These are phyloP conservation scores for Rutidosis leptorrhynchoides DNA, from an alignment of 129 eudicot genomes.

Conservation along the genomic window DNA sequence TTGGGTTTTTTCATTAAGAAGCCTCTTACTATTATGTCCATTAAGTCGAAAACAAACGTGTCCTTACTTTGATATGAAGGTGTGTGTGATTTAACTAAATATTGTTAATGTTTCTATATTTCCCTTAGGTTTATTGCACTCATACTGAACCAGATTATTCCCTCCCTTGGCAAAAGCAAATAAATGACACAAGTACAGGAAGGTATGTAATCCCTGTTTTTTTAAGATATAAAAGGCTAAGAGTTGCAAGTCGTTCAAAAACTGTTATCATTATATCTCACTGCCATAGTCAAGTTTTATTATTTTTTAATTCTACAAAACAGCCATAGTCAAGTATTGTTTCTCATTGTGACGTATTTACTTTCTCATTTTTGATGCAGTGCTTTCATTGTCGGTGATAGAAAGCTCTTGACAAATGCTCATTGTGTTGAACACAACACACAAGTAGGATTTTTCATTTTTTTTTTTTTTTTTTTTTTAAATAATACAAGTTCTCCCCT, in stretches of 20 bases:
- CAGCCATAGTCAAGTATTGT: background rate
- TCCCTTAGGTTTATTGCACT: slow-evolving; percentile 77
- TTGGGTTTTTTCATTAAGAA: too few relatives aligned
- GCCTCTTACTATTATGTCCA: too few relatives aligned
- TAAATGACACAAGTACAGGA: slow-evolving; percentile 98
- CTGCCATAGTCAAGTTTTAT: background rate
- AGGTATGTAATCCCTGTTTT: slow-evolving; percentile 56
- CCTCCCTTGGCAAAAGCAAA: slow-evolving; percentile 98
- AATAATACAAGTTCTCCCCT: slow-evolving; percentile 1
- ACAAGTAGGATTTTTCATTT: slow-evolving; percentile 47
- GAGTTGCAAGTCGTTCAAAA: too few relatives aligned
- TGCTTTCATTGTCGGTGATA: slow-evolving; percentile 96
- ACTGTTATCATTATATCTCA: too few relatives aligned
- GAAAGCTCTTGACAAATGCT: slow-evolving; percentile 98
- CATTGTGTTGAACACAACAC: slow-evolving; percentile 94
- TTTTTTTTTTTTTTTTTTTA: background rate
- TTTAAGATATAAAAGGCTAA: too few relatives aligned
- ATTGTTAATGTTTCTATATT: slow-evolving; percentile 7
- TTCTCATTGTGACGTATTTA: slow-evolving; percentile 5
- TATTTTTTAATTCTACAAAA: background rate
- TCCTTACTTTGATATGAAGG: slow-evolving; percentile 7
- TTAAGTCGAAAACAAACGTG: too few relatives aligned
- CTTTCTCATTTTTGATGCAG: slow-evolving; percentile 43
- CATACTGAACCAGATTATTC: slow-evolving; percentile 94
- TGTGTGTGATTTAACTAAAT: slow-evolving; percentile 14